A percentile compares a stretch with the other conserved stretches of the same genome.
Conservation (phyloP, 441 rosid genomes). For the Jatropha multifida region DNA sequence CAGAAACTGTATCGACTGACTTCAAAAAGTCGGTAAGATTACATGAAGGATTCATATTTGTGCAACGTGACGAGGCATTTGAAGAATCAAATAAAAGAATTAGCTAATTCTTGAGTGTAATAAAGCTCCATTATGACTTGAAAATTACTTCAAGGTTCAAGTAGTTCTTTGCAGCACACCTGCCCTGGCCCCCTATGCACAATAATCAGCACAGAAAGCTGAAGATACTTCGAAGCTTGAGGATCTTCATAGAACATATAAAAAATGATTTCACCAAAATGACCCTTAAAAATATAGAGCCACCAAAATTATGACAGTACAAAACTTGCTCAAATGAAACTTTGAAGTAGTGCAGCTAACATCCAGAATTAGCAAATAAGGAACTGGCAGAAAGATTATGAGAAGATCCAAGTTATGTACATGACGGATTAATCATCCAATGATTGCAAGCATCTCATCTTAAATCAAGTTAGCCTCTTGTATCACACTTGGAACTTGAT, state of each 20-base stretch:
- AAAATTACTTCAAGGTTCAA: conserved; percentile 20
- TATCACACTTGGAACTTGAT: conserved; percentile 2
- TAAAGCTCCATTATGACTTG: conserved; percentile 17
- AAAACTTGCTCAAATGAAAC: conserved; percentile 30
- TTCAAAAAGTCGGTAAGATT: conserved; percentile 15
- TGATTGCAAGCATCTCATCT: conserved; percentile 19
- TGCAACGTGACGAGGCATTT: conserved; percentile 8
- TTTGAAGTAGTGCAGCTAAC: conserved; percentile 23
- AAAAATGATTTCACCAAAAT: conserved; percentile 12
- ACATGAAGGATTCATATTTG: conserved; percentile 10
- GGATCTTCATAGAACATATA: conserved; percentile 14
- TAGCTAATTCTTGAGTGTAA: conserved; percentile 15
- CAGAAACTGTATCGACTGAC: conserved; percentile 2
- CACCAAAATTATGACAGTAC: conserved; percentile 26
- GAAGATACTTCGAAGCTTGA: conserved; percentile 5
- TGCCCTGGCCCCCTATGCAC: conserved; percentile 16
- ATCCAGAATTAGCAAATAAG: conserved; percentile 19
- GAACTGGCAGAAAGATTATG: conserved; percentile 18
- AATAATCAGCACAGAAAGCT: conserved; percentile 14
- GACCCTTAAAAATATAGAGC: conserved; percentile 19
- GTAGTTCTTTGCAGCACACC: conserved; percentile 19
- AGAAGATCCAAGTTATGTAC: conserved; percentile 27
- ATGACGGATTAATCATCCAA: conserved; percentile 19
- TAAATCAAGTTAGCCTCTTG: conserved; percentile 15
- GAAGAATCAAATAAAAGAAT: conserved; percentile 14